These are phyloP conservation scores for Taphrina deformans DNA, from an alignment of 1,139 yeast genomes.

Conservation along the genomic window DNA sequence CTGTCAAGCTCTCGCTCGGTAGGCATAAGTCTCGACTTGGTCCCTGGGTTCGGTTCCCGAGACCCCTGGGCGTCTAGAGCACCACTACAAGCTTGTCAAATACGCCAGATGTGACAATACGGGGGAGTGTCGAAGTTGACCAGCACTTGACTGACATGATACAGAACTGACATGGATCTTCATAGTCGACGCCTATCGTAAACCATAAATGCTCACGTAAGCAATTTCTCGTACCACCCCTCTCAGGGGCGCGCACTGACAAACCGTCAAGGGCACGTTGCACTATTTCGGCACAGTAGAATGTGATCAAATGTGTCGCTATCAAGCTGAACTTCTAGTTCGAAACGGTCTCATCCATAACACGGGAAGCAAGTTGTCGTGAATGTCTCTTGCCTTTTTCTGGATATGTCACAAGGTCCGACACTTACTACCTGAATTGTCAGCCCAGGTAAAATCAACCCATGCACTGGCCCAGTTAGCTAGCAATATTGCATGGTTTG, in stretches of 20 bases:
- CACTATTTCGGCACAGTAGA: constrained; percentile 21
- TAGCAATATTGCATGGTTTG: not conserved
- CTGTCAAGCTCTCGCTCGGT: too few species aligned
- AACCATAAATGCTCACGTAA: not conserved
- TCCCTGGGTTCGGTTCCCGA: too few species aligned
- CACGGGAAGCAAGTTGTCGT: constrained; percentile 11
- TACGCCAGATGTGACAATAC: too few species aligned
- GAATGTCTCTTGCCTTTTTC: constrained; percentile 2
- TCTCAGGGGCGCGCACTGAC: constrained; percentile 12
- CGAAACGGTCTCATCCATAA: constrained; percentile 7
- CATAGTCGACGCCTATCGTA: too few species aligned
- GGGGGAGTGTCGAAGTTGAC: too few species aligned
- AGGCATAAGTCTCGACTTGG: too few species aligned
- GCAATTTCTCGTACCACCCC: not conserved
- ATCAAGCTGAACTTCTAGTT: constrained; percentile 23
- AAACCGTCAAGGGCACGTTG: constrained; percentile 6
- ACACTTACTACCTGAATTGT: constrained; percentile 17
- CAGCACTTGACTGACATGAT: too few species aligned
- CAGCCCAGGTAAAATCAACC: constrained; percentile 14
- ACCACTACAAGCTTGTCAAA: too few species aligned
- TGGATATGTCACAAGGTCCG: constrained; percentile 7
- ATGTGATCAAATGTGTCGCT: constrained; percentile 21
- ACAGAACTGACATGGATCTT: too few species aligned
- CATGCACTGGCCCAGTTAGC: not conserved
- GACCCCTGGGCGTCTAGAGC: too few species aligned